Percentiles rank a stretch among this genome's conserved stretches.
Conservation (phyloP, 345 rosid species). For the Rubroshorea leprosula region DNA sequence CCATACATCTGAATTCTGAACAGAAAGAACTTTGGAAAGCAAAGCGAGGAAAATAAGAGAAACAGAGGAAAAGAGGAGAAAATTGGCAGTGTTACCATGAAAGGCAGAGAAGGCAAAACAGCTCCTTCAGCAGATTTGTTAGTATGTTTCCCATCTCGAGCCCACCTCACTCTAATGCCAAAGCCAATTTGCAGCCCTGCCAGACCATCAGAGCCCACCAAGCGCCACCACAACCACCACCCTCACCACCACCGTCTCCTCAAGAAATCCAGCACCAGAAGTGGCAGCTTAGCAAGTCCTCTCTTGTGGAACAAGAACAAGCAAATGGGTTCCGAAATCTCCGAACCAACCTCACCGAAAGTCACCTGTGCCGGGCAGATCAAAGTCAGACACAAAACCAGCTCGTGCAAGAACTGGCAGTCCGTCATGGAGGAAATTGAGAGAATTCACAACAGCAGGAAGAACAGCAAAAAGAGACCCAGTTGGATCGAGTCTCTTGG, state of each 20-base stretch:
- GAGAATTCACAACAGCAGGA: constrained; percentile 42
- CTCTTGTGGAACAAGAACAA: constrained; percentile 58
- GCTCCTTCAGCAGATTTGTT: constrained; percentile 71
- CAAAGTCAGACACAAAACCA: constrained; percentile 62
- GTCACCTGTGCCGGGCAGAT: constrained; percentile 95
- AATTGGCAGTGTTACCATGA: constrained; percentile 62
- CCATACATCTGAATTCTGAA: not conserved
- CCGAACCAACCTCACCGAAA: constrained; percentile 86
- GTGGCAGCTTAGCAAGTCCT: constrained; percentile 45
- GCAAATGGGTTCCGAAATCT: constrained; percentile 41
- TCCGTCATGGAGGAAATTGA: constrained; percentile 73
- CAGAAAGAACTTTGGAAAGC: not conserved
- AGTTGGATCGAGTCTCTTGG: constrained; percentile 51
- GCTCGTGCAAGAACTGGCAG: constrained; percentile 70
- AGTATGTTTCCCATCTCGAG: constrained; percentile 80
- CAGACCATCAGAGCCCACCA: constrained; percentile 36
- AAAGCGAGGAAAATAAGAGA: not conserved
- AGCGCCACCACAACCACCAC: constrained; percentile 34
- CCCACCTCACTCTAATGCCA: constrained; percentile 58
- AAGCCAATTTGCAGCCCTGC: constrained; percentile 76
- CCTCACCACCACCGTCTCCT: constrained; percentile 26
- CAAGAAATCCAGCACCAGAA: constrained; percentile 34
- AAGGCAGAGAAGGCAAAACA: constrained; percentile 55
- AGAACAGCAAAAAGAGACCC: constrained; percentile 30
- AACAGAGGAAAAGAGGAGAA: not conserved